Percentiles rank a stretch among this genome's conserved stretches.
Evolutionary conservation across 176 grass and related monocot genomes (phyloP).

Genomic region (Aegilops bicornis): DNA sequence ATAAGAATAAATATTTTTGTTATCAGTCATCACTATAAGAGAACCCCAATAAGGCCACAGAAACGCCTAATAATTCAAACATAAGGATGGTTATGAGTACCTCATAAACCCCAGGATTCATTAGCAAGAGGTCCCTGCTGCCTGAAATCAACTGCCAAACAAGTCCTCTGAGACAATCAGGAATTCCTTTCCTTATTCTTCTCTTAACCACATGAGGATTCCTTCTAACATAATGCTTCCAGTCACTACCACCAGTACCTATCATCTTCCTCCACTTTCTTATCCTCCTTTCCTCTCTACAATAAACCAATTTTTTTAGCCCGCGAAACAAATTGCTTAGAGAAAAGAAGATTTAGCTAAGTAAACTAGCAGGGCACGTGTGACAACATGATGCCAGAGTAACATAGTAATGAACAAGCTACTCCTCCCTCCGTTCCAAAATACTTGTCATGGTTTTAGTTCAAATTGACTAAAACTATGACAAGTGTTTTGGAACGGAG

Average conservation of each 20-base stretch:
- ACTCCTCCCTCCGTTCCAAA: background rate
- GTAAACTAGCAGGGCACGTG: background rate
- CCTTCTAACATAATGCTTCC: constrained; percentile 91
- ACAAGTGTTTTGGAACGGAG: too few species aligned
- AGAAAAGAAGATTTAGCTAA: background rate
- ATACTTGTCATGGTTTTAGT: too few species aligned
- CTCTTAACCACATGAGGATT: constrained; percentile 91
- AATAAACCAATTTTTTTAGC: background rate
- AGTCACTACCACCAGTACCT: constrained; percentile 88
- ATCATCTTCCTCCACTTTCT: constrained; percentile 99
- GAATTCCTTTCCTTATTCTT: constrained; percentile 92
- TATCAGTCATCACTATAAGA: background rate
- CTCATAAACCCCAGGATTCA: constrained; percentile 94
- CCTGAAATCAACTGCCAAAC: constrained; percentile 99
- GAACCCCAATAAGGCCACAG: background rate
- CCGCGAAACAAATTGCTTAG: background rate
- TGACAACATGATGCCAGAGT: background rate
- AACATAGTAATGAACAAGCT: background rate
- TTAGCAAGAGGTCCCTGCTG: constrained; percentile 82
- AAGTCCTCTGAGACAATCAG: constrained; percentile 94
- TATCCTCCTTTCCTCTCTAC: constrained; percentile 81
- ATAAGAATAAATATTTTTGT: background rate
- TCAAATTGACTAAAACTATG: too few species aligned
- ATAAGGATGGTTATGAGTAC: constrained; percentile 28
- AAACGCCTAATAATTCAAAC: background rate